Evolutionary conservation across 1,139 yeast species (phyloP).

Genomic region (Nadsonia starkeyi-henricii): DNA sequence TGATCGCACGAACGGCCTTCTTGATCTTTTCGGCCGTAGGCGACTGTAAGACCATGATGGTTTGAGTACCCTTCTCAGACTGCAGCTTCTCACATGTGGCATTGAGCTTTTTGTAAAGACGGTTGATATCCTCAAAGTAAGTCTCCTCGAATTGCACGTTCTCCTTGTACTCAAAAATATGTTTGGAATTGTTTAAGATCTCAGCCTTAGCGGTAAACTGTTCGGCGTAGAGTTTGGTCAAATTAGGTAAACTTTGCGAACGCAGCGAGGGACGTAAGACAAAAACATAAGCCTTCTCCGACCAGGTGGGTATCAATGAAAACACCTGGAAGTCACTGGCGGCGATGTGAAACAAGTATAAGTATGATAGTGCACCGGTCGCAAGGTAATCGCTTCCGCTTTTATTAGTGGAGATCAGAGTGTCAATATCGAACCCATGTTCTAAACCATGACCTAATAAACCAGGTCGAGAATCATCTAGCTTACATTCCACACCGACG

Average conservation of each 20-base stretch:
- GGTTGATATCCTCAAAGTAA: slow-evolving; percentile 9
- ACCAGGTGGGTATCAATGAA: slow-evolving; percentile 58
- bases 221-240: slow-evolving; percentile 44
- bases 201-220: slow-evolving; percentile 34
- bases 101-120: slow-evolving; percentile 18
- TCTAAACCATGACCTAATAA: slow-evolving; percentile 80
- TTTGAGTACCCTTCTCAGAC: slow-evolving; percentile 55
- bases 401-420: slow-evolving; percentile 22
- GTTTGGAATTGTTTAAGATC: slow-evolving; percentile 24
- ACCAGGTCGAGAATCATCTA: slow-evolving; percentile 57
- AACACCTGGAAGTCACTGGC: slow-evolving; percentile 69
- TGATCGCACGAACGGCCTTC: slow-evolving; percentile 18
- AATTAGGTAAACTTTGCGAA: slow-evolving; percentile 53
- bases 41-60: slow-evolving; percentile 60
- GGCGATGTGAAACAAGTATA: slow-evolving; percentile 58
- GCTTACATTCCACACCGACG: slow-evolving; percentile 58
- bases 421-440: slow-evolving; percentile 61
- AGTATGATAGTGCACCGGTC: slow-evolving; percentile 45
- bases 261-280: slow-evolving; percentile 54
- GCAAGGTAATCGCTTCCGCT: slow-evolving; percentile 30
- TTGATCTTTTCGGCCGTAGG: slow-evolving; percentile 34
- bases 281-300: slow-evolving; percentile 36
- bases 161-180: slow-evolving; percentile 20
- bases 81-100: slow-evolving; percentile 41
- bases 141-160: slow-evolving; percentile 12